Evolutionary conservation across 2,329 filamentous ascomycete species (phyloP), one percentile per base, ranked within the genome.

Genomic region (Scytalidium sp.): DNA sequence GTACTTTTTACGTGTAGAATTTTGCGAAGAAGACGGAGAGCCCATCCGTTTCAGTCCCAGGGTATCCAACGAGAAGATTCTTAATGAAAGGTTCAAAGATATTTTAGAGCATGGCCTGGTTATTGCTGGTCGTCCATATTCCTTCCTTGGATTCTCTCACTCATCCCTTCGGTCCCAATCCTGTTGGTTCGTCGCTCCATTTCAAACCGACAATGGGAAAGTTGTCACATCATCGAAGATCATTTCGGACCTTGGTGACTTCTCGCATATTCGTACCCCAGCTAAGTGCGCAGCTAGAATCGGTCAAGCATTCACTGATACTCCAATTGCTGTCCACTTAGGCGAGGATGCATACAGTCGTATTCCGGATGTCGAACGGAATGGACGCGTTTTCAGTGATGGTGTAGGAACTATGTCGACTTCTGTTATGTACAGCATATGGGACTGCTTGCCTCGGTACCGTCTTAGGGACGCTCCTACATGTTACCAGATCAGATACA

Each of bases 111-210:
- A 73, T 0, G 84, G 83, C 0, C 80, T 95, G 22, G 60, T 68
- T 1, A 80, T 93, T 47, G 87, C 79, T 2, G 87, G 83, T 0
- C 73, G 83, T 11, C 61, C 66, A 1, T 90, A 83, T 59, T 67
- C 69, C 0, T 93, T 92, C 59, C 72, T 93, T 0, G 88, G 88
- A 0, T 93, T 91, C 64, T 91, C 87, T 0, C 85, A 92, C 64
- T 93, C 88, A 0, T 91, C 88, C 0, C 74, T 93, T 3, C 76
- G 88, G 11, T 76, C 82, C 1, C 87, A 90, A 51, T 83, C 84
- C 0, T 83, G 80, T 29, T 91, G 87, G 88, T 83, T 80, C 63
- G 76, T 78, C 70, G 70, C 76, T 2, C 71, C 75, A 1, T 79
- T 81, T 48, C 19, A 58, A 46, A 50, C 61, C 10, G 52, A 60